These are phyloP conservation scores for Carex kokanica DNA, from an alignment of 176 grass and related monocot genomes.

Conservation along the genomic window DNA sequence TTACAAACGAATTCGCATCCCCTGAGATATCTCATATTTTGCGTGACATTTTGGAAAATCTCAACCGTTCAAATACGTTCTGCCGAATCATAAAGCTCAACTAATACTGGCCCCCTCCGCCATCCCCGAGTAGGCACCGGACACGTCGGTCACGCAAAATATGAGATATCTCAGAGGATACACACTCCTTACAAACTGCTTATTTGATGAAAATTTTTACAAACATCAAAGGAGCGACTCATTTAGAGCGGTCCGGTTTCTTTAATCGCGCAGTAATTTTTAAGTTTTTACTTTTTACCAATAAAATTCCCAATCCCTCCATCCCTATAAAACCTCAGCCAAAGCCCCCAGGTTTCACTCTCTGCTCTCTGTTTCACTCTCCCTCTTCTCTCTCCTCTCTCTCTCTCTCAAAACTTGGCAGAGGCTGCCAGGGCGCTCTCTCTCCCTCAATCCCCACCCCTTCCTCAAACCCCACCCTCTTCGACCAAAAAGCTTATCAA, in stretches of 20 bases:
- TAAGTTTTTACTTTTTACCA: neutral
- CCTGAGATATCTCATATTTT: no score
- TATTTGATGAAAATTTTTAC: neutral
- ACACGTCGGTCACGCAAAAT: no score
- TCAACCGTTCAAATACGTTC: no score
- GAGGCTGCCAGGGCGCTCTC: no score
- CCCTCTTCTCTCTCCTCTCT: neutral
- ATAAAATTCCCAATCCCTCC: neutral
- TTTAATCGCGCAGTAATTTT: neutral
- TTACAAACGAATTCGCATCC: no score
- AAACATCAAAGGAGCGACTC: neutral
- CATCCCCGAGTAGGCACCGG: no score
- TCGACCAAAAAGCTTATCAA: neutral
- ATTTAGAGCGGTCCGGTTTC: neutral
- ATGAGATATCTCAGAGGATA: no score
- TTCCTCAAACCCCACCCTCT: neutral
- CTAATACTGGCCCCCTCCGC: no score
- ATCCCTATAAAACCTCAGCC: neutral
- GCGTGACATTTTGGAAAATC: no score
- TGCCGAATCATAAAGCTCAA: no score
- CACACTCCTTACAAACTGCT: neutral
- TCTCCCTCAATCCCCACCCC: neutral
- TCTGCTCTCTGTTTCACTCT: constrained; percentile 17
- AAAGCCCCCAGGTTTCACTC: neutral
- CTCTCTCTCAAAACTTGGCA: neutral